Conservation (phyloP, 208 protist genomes). For the Vickermania spadyakhi region DNA sequence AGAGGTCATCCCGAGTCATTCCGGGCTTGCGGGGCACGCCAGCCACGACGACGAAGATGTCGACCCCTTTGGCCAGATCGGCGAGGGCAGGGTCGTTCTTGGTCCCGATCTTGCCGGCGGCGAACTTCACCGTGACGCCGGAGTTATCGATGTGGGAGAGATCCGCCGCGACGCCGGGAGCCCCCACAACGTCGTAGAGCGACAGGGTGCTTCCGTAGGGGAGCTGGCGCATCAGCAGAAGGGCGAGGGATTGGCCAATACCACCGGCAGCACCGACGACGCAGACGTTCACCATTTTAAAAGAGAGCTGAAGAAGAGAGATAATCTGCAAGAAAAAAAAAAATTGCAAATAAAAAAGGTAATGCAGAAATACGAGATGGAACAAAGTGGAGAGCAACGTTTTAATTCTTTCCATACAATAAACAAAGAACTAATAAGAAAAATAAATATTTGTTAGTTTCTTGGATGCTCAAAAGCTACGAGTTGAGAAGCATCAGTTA, state of each 20-base stretch:
- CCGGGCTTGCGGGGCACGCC: conserved; percentile 95
- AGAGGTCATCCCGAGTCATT: conserved; percentile 96
- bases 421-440: too few relatives aligned
- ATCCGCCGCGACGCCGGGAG: conserved; percentile 92
- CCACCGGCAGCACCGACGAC: conserved; percentile 84
- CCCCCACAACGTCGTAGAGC: conserved; percentile 86
- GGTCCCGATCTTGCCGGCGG: conserved; percentile 55
- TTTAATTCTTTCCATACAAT: too few relatives aligned
- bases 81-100: conserved; percentile 54
- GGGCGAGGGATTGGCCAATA: conserved; percentile 84
- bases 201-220: conserved; percentile 79
- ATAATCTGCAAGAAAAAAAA: background rate
- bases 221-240: conserved; percentile 69
- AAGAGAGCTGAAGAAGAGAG: conserved; percentile 1
- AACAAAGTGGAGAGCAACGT: too few relatives aligned
- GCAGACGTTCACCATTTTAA: conserved; percentile 74
- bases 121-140: conserved; percentile 69
- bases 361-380: too few relatives aligned
- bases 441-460: too few relatives aligned
- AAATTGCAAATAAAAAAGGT: too few relatives aligned
- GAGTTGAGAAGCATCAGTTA: too few relatives aligned
- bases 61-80: conserved; percentile 61
- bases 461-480: too few relatives aligned
- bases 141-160: conserved; percentile 86
- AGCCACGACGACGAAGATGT: conserved; percentile 92